Evolutionary conservation across 495 filamentous ascomycete genomes (phyloP).

Genomic region (Viridothelium virens): DNA sequence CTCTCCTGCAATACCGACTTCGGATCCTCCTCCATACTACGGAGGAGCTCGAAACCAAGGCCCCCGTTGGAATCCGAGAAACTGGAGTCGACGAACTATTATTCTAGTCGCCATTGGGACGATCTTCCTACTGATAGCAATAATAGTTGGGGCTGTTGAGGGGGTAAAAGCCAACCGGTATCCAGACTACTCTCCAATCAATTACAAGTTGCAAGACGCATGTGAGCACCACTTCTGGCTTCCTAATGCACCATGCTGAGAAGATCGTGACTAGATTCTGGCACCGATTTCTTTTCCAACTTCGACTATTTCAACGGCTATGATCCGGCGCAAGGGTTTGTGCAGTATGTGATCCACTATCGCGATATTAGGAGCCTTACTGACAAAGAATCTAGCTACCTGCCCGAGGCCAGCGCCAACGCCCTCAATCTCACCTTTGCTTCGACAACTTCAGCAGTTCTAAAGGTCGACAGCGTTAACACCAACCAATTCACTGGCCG

Average conservation of each 20-base stretch:
- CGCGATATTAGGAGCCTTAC: background rate
- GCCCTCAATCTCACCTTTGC: slow-evolving; percentile 47
- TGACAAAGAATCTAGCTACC: slow-evolving; percentile 24
- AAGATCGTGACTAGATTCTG: slow-evolving; percentile 32
- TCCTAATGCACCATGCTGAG: slow-evolving; percentile 7
- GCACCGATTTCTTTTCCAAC: slow-evolving; percentile 43
- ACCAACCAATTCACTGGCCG: slow-evolving; percentile 41
- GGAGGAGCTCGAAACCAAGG: background rate
- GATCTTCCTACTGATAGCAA: slow-evolving; percentile 41
- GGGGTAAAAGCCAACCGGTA: slow-evolving; percentile 44
- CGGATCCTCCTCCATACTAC: slow-evolving; percentile 1
- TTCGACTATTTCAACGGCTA: slow-evolving; percentile 48
- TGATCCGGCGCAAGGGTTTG: slow-evolving; percentile 47
- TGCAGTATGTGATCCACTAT: slow-evolving; percentile 36
- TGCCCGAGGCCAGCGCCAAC: slow-evolving; percentile 30
- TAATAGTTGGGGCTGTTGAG: slow-evolving; percentile 50
- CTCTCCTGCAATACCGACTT: background rate
- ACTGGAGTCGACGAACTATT: slow-evolving; percentile 44
- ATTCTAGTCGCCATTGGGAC: slow-evolving; percentile 32
- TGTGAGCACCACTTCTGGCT: slow-evolving; percentile 29
- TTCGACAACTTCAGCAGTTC: slow-evolving; percentile 40
- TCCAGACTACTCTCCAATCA: slow-evolving; percentile 45
- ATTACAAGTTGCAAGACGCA: slow-evolving; percentile 46
- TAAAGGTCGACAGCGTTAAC: slow-evolving; percentile 47
- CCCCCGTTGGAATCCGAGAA: slow-evolving; percentile 45